phyloP scores from a whole-genome alignment of 148 eudicot species.

The Vaccinium darrowii region DNA sequence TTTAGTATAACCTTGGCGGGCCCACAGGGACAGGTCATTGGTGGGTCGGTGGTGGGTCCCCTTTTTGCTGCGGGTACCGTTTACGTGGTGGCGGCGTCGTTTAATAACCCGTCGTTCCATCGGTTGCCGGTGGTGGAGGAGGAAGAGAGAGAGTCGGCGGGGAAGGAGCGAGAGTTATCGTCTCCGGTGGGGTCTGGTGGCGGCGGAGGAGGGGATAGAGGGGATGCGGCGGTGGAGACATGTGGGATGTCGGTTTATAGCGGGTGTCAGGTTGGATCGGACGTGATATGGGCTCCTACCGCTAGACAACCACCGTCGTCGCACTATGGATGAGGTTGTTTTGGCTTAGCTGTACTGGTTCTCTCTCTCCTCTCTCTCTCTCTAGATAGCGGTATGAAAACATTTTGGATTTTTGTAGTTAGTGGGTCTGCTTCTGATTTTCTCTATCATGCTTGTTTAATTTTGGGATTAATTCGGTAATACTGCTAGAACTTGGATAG shows the following conservation, averaged over 20 bases:
- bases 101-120: constrained; percentile 45
- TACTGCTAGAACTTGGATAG: too few relatives aligned
- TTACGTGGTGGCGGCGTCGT: constrained; percentile 61
- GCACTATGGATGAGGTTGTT: constrained; percentile 18
- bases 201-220: constrained; percentile 24
- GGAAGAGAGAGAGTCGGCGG: constrained; percentile 15
- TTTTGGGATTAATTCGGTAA: too few relatives aligned
- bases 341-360: not conserved
- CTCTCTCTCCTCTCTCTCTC: not conserved
- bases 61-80: constrained; percentile 48
- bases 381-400: not conserved
- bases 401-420: too few relatives aligned
- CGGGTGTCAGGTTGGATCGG: constrained; percentile 33
- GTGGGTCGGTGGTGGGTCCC: constrained; percentile 62
- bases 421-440: not conserved
- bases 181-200: constrained; percentile 34
- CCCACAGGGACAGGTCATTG: constrained; percentile 78
- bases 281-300: constrained; percentile 47
- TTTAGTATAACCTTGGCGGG: constrained; percentile 65
- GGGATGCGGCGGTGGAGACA: constrained; percentile 9
- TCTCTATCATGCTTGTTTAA: not conserved
- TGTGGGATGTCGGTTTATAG: constrained; percentile 29
- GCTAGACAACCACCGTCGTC: constrained; percentile 38
- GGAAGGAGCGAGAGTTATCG: constrained; percentile 17
- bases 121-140: constrained; percentile 39